Base-by-base conservation (phyloP, 371 early-diverging fungal species). In the Apophysomyces elegans region DNA sequence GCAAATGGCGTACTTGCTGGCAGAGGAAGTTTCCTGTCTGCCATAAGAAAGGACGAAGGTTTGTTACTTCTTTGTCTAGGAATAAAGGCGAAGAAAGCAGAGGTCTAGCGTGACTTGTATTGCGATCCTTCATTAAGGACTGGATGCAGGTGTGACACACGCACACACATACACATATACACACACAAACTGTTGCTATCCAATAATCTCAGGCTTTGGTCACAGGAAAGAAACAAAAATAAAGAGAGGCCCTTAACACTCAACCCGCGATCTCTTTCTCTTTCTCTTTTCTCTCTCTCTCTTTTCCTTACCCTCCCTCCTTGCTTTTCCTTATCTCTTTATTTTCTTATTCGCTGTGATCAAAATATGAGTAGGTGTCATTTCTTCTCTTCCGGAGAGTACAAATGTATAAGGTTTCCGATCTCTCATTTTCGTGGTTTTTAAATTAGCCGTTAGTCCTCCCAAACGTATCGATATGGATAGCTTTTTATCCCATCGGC, bases 401-500 rank as follows among this genome's bases (percentile, higher is more conserved):
- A 26, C 3, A 26, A 26, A 26, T 26, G 0, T 26, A 26, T 26
- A 26, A 26, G 32, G 32, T 26, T 1, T 1, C 1, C 32, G 12
- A 4, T 36, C 13, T 11, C 9, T 12, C 18, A 9, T 9, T 41
- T 21, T 43, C 21, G 44, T 21, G 7, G 11, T 43, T n/a, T 26
- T 41, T 7, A 41, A 14, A 56, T 21, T 1, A 63, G 54, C 37
- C 11, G 54, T 37, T 4, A 45, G 16, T 59, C 7, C 59, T 26
- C 26, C 26, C n/a, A 46, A 44, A 14, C 13, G 46, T 16, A 47
- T 58, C 14, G 58, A 65, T 16, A 37, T 90, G 21, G 85, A 87
- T 38, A 79, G 80, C 63, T 79, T 84, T 59, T 70, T 92, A 35
- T 72, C 86, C 35, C 79, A 84, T 21, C 79, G 91, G 26, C 86